Conservation (phyloP, 306 rosid species). For the Neltuma alba region DNA sequence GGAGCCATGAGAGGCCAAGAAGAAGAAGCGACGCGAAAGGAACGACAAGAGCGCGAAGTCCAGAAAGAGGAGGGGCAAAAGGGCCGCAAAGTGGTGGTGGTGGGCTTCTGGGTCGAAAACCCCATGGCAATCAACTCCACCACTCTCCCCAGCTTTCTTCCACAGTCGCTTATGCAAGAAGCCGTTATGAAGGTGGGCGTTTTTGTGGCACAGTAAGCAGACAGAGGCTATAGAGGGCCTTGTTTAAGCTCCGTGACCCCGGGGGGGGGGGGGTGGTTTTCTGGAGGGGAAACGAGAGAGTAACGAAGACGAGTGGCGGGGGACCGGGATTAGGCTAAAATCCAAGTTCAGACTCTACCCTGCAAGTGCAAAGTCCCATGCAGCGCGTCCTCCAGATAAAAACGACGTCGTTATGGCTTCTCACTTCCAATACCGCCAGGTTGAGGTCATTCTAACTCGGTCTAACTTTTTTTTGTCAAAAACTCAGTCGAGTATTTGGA, state of each 20-base stretch:
- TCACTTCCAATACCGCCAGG: too few species aligned
- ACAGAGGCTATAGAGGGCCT: background rate
- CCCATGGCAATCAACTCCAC: slow-evolving; percentile 62
- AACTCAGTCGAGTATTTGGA: too few species aligned
- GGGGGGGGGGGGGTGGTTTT: too few species aligned
- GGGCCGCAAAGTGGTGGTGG: slow-evolving; percentile 55
- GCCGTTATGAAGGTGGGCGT: slow-evolving; percentile 44
- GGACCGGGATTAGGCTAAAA: too few species aligned
- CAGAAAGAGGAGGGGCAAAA: slow-evolving; percentile 62
- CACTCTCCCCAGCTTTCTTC: slow-evolving; percentile 62
- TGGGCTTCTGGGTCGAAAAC: slow-evolving; percentile 54
- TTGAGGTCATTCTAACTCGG: too few species aligned
- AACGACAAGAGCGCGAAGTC: slow-evolving; percentile 45
- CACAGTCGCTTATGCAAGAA: slow-evolving; percentile 37
- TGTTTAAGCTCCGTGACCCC: slow-evolving; percentile 29
- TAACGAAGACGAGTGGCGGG: slow-evolving; percentile 33
- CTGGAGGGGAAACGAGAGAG: slow-evolving; percentile 38
- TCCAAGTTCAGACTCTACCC: too few species aligned
- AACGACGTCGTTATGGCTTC: too few species aligned
- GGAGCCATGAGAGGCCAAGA: slow-evolving; percentile 52
- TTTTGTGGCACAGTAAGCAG: slow-evolving; percentile 35
- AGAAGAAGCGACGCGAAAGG: slow-evolving; percentile 40
- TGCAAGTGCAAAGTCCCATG: too few species aligned
- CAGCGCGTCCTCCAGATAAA: too few species aligned
- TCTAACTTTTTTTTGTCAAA: too few species aligned